Conservation (phyloP, 108 stramenopile genomes). For the Cyclotella sp. region DNA sequence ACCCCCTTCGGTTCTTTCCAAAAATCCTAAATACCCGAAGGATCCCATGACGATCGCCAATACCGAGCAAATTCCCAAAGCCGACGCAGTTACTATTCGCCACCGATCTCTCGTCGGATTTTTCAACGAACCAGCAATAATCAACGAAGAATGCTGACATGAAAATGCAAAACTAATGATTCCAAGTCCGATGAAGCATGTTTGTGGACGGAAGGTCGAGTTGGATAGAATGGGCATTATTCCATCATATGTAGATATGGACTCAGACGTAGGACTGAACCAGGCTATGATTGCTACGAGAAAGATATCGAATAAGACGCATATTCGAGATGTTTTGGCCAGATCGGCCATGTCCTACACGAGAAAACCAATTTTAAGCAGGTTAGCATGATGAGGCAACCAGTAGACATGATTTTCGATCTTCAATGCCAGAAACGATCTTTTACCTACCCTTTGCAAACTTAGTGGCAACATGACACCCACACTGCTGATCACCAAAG, state of each 20-base stretch:
- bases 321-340: conserved; percentile 72
- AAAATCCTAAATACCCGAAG: conserved; percentile 72
- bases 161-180: conserved; percentile 88
- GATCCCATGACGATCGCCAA: conserved; percentile 63
- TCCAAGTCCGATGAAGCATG: conserved; percentile 80
- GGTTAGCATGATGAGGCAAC: background rate
- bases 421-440: too few species aligned
- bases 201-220: conserved; percentile 51
- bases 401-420: background rate
- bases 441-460: conserved; percentile 59
- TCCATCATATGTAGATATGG: conserved; percentile 30
- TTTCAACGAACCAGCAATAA: conserved; percentile 83
- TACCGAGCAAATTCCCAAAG: conserved; percentile 53
- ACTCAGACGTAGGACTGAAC: conserved; percentile 42
- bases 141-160: conserved; percentile 85
- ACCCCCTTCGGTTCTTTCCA: conserved; percentile 61
- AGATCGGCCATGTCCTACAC: conserved; percentile 84
- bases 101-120: conserved; percentile 74
- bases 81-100: conserved; percentile 58
- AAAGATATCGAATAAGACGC: conserved; percentile 67
- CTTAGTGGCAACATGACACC: conserved; percentile 69
- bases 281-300: conserved; percentile 67
- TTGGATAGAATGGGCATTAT: conserved; percentile 25
- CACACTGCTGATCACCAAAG: conserved; percentile 62
- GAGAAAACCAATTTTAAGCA: background rate